These are phyloP conservation scores for Davidsoniella eucalypti DNA, from an alignment of 2,329 filamentous ascomycete species.

Conservation along the genomic window DNA sequence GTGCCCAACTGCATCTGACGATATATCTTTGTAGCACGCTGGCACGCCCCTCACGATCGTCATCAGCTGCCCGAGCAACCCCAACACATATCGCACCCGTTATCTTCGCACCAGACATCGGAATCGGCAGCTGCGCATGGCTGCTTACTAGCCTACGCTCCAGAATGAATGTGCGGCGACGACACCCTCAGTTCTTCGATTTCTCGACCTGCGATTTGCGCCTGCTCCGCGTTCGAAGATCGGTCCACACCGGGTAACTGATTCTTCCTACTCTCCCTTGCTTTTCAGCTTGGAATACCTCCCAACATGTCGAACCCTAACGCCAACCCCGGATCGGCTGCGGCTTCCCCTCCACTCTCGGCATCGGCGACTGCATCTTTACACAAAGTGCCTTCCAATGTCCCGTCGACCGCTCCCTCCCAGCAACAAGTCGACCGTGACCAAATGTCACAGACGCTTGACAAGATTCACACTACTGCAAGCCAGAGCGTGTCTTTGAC, in stretches of 20 bases:
- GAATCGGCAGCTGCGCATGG: no score
- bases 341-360: constrained; percentile 12
- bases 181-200: background rate
- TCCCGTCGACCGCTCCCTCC: constrained; percentile 23
- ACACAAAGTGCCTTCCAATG: constrained; percentile 27
- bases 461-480: constrained; percentile 79
- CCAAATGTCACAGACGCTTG: constrained; percentile 58
- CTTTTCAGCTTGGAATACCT: background rate
- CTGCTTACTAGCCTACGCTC: no score
- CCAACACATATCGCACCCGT: no score
- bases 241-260: no score
- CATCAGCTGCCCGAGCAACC: no score
- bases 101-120: no score
- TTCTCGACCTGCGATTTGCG: background rate
- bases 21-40: no score
- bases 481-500: constrained; percentile 72
- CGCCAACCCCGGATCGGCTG: background rate
- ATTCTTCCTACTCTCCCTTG: no score
- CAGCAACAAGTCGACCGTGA: constrained; percentile 42
- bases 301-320: background rate
- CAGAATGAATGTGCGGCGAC: constrained; percentile 3
- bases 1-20: no score
- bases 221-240: no score
- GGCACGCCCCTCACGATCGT: no score
- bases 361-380: constrained; percentile 13